Conservation (phyloP, 164 flowering plant species). For the grape (Vitis vinifera) region ASM3070453v1 NC_081808.1:25399001-25399500, state of each 20-base stretch:
- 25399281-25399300: slow-evolving; percentile 13
- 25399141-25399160: too few species aligned
- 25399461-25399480: neutral
- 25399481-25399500: slow-evolving; percentile 93
- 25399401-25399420: neutral
- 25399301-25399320: slow-evolving; percentile 97
- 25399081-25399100: neutral
- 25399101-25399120: neutral
- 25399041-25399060: too few species aligned
- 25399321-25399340: slow-evolving; percentile 98
- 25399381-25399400: slow-evolving; percentile 8
- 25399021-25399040: too few species aligned
- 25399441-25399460: neutral
- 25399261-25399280: neutral
- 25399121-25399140: too few species aligned
- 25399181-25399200: neutral
- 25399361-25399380: slow-evolving; percentile 84
- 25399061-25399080: neutral
- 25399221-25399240: neutral
- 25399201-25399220: neutral
- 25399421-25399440: neutral
- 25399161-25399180: too few species aligned
- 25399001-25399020: too few species aligned
- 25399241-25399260: neutral
- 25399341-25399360: slow-evolving; percentile 93